Evolutionary conservation across 768 basidiomycete genomes (phyloP), one percentile per base, ranked within the genome.

Genomic region (Polyporus arcularius): DNA sequence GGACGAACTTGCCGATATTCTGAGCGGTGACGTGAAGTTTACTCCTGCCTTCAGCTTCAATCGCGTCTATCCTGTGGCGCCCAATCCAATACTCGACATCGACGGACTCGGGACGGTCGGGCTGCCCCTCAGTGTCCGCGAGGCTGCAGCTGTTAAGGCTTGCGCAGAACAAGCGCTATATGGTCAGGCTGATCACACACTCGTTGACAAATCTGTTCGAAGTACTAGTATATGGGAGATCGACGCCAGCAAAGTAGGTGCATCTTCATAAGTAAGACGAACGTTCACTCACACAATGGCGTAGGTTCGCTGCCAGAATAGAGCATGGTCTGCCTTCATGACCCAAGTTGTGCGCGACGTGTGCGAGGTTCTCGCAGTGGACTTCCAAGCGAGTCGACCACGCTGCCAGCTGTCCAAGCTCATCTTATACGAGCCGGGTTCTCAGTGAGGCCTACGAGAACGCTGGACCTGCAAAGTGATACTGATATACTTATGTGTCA

Each of bases 181-280:
- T 65, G 82, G 81, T 1, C 74, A 76, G 54, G 80, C 79, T 15
- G 73, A 76, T 35, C 67, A 73, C 10, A 82, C 79, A 0, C 61
- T 81, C 7, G 72, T 81, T 1, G 76, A 82, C 59, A 80, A 71
- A 40, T 64, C 71, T 1, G 79, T 82, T 7, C 58, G 81, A n/a
- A n/a, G n/a, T n/a, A n/a, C n/a, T 12, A 77, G 82, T 71, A 82
- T 80, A 3, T 84, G 80, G 80, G 80, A 83, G 64, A 78, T 84
- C 46, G 78, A 80, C 53, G 75, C 79, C 0, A 63, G 59, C 0
- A 66, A 71, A 49, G 71, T 71, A 30, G 8, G 50, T 4, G 26
- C n/a, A 26, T 48, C 47, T 3, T 3, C 12, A 12, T 10, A 18
- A 45, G 9, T 15, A 16, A 7, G 21, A 2, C 8, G 3, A 18